Evolutionary conservation across 2,329 filamentous ascomycete genomes (phyloP), one percentile per base, ranked within the genome.

Genomic region (Pyricularia sp.): DNA sequence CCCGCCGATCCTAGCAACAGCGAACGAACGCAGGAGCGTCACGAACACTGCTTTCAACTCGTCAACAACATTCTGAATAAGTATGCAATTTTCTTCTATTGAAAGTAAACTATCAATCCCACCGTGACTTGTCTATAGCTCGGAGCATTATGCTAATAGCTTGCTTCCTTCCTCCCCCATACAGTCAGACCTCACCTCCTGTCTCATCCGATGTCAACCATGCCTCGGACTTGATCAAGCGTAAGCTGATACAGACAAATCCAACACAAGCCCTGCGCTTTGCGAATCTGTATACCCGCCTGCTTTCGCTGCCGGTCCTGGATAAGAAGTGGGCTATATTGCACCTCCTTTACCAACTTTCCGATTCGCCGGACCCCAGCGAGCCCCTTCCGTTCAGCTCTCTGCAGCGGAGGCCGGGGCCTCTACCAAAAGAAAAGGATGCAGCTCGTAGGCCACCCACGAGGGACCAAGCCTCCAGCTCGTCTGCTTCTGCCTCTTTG

Each of bases 271-370:
- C 94, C 3, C 84, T 94, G 25, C 87, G 90, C 71, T 97, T 97
- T 79, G 91, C 93, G 28, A 96, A 97, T 76, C 86, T 99, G 31
- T 97, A 97, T 79, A 93, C 92, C 42, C 87, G 93, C 69, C 86
- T 99, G 23, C 84, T 97, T 30, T 92, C 92, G n/a, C 88, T 97
- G 72, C 94, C 94, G 0, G 94, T 98, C 6, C 85, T 99, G 64
- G 91, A 92, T 75, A 92, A 97, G 79, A 99, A 99, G 85, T 98
- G 94, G 93, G 93, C 92, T 3, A 97, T 99, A 72, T 84, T 99
- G 25, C 96, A 96, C 77, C 88, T 99, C 61, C 86, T 99, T 61
- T 91, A 95, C 77, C 89, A 92, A 74, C 86, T 97, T 65, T 89
- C 92, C 71, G 91, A 94, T 75, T 88, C 86, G 3, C 84, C 85